A percentile compares a stretch with the other conserved stretches of the same genome.
Conservation (phyloP, 2,329 filamentous ascomycete species). For the Arthroderma sp. region DNA sequence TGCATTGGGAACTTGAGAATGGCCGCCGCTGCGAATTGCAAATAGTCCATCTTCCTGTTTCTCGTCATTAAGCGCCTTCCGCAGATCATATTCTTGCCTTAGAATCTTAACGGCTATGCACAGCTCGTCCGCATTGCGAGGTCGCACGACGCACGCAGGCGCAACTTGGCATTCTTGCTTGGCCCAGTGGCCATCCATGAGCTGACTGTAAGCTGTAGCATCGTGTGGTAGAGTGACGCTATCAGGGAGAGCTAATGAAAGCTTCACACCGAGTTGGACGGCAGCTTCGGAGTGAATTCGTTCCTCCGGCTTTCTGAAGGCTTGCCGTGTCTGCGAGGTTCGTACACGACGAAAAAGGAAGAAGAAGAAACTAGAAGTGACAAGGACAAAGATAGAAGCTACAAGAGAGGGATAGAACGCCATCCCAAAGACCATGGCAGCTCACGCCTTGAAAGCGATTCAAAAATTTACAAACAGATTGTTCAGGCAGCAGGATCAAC, state of each 20-base stretch:
- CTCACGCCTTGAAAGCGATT: no score
- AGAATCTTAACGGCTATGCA: slow-evolving; percentile 18
- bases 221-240: slow-evolving; percentile 11
- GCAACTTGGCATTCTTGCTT: slow-evolving; percentile 21
- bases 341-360: not conserved
- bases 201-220: slow-evolving; percentile 9
- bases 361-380: not conserved
- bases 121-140: slow-evolving; percentile 18
- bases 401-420: not conserved
- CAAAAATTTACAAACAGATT: no score
- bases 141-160: slow-evolving; percentile 20
- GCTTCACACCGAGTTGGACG: slow-evolving; percentile 7
- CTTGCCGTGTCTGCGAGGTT: not conserved
- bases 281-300: not conserved
- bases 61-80: not conserved
- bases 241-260: slow-evolving; percentile 10
- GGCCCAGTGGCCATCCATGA: slow-evolving; percentile 19
- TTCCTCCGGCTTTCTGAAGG: not conserved
- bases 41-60: slow-evolving; percentile 1
- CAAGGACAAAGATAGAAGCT: not conserved
- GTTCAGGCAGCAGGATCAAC: no score
- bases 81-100: slow-evolving; percentile 17
- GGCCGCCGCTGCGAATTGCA: slow-evolving; percentile 31
- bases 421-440: no score
- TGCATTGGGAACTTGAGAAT: slow-evolving; percentile 23